Base-by-base conservation (phyloP, 495 filamentous ascomycete species). In the Sphaerosporella brunnea region DNA sequence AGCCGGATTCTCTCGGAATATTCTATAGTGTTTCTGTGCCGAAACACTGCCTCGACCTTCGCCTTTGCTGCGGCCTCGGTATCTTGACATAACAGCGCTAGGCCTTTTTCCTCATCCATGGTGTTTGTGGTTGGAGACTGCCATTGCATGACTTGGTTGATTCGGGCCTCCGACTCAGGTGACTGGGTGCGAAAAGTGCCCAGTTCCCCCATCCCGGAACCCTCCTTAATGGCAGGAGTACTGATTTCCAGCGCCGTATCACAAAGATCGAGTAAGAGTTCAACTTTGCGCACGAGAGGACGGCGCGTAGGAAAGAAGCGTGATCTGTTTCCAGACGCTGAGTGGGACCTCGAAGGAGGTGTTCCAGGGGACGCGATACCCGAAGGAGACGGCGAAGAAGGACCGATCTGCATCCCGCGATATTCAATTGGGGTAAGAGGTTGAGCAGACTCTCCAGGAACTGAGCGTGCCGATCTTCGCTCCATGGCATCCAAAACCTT, bases 221-320 rank as follows among this genome's bases (percentile, higher is more conserved):
- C 69, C 46, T 94, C 85, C 59, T 92, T 95, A 57, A 96, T 81
- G 21, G 84, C 75, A 3, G 90, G 86, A 18, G 84, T 84, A 65
- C 78, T 95, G 54, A 97, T 93, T 64, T 96, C 92, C 40, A 95
- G 67, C 4, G 92, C 77, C 2, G 90, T 97, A 62, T 97, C 90
- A 60, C 90, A 96, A 3, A 97, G 72, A 65, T 97, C 90, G 4
- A 96, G 72, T 25, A 97, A 72, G 39, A 97, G 68, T 64, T 96
- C 92, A 4, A 96, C 90, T 48, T 96, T 92, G 38, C 92, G 75
- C 44, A 84, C 78, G 40, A 94, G 69, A 1, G 90, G 92, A 32
- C 90, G 74, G 36, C 92, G 77, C 36, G 95, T 75, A 26, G 84
- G 86, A 65, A 96, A 96, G 1, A 70, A 74, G 21, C 85, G 73